Conservation (phyloP, 148 eudicot species). For the Bassia scoparia region DNA sequence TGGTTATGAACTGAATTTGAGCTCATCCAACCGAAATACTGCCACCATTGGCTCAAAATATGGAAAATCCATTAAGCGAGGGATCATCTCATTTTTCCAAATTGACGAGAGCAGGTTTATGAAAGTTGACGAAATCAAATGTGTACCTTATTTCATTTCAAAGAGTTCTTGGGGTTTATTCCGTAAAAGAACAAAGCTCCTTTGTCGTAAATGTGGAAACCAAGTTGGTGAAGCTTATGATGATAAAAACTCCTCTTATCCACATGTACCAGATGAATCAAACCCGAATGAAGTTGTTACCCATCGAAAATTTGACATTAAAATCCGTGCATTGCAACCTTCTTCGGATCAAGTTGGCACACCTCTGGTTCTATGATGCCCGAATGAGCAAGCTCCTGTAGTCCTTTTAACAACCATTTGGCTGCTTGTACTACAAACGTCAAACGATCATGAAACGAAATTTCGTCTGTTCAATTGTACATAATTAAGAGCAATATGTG, state of each 20-base stretch:
- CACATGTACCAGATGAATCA: conserved; percentile 41
- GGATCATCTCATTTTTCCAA: conserved; percentile 55
- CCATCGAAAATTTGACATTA: conserved; percentile 51
- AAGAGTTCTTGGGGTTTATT: conserved; percentile 45
- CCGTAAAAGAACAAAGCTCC: conserved; percentile 64
- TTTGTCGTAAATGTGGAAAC: conserved; percentile 67
- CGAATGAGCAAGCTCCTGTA: background rate
- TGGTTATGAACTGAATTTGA: conserved; percentile 63
- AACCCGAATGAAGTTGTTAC: conserved; percentile 31
- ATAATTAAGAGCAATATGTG: conserved; percentile 10
- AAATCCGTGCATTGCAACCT: conserved; percentile 66
- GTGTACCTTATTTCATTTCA: conserved; percentile 46
- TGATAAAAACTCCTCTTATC: conserved; percentile 31
- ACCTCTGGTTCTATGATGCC: conserved; percentile 39
- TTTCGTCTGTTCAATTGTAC: conserved; percentile 12
- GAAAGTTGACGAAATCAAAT: conserved; percentile 51
- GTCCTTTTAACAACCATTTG: background rate
- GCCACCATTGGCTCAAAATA: conserved; percentile 63
- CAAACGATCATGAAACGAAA: background rate
- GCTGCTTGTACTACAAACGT: background rate
- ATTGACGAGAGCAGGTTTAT: conserved; percentile 77
- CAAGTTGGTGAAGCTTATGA: conserved; percentile 56
- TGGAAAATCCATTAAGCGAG: conserved; percentile 57
- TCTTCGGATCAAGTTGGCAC: conserved; percentile 40
- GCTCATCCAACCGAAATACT: conserved; percentile 60